Evolutionary conservation across 1,284 basidiomycete species (phyloP).

Genomic region (Moesziomyces sp.): DNA sequence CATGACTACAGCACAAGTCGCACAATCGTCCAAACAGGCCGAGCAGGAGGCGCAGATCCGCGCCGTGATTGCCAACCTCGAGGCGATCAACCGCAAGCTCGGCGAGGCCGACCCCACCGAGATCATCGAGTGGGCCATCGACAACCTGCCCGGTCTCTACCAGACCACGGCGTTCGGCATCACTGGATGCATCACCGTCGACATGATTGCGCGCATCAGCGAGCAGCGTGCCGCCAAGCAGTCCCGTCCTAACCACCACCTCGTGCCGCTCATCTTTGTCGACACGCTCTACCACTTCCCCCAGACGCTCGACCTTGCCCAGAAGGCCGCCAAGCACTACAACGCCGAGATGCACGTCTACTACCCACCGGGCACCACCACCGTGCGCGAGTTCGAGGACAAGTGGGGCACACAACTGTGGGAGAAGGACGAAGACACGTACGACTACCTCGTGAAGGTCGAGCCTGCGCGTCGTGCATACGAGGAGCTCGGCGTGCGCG

Average conservation of each 20-base stretch:
- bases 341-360: slow-evolving; percentile 79
- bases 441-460: slow-evolving; percentile 95
- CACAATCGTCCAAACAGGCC: slow-evolving; percentile 45
- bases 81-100: slow-evolving; percentile 62
- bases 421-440: slow-evolving; percentile 87
- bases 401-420: slow-evolving; percentile 86
- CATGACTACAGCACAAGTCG: slow-evolving; percentile 40
- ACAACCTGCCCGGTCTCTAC: slow-evolving; percentile 66
- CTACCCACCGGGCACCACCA: slow-evolving; percentile 79
- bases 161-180: slow-evolving; percentile 67
- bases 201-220: slow-evolving; percentile 62
- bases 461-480: slow-evolving; percentile 93
- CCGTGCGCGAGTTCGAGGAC: slow-evolving; percentile 80
- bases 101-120: slow-evolving; percentile 59
- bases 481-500: slow-evolving; percentile 79
- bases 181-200: slow-evolving; percentile 67
- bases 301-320: slow-evolving; percentile 88
- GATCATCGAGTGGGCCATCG: slow-evolving; percentile 66
- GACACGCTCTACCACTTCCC: slow-evolving; percentile 97
- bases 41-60: slow-evolving; percentile 46
- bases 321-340: slow-evolving; percentile 82
- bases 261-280: slow-evolving; percentile 68
- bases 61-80: slow-evolving; percentile 49
- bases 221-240: slow-evolving; percentile 49
- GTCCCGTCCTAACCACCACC: slow-evolving; percentile 47